Conservation (phyloP, 306 rosid species). For the Ceratonia siliqua region DNA sequence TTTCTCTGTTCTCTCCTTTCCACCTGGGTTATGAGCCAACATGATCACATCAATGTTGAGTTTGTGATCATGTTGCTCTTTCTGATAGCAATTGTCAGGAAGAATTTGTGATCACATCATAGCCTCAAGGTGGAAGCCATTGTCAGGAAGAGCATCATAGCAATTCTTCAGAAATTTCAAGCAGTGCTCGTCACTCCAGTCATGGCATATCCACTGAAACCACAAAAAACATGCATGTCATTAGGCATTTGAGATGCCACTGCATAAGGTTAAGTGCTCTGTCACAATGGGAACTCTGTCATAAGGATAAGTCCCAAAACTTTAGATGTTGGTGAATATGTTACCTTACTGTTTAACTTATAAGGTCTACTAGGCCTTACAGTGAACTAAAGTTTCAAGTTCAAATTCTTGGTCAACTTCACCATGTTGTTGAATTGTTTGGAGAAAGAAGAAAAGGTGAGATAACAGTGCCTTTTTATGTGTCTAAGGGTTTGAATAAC, state of each 20-base stretch:
- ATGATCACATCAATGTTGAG: constrained; percentile 25
- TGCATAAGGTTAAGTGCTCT: too few relatives aligned
- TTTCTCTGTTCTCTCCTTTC: constrained; percentile 35
- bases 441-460: too few relatives aligned
- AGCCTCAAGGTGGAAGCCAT: too few relatives aligned
- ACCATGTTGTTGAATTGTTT: too few relatives aligned
- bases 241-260: neutral
- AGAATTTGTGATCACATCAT: neutral
- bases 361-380: neutral
- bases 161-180: constrained; percentile 78
- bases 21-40: constrained; percentile 27
- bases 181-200: constrained; percentile 96
- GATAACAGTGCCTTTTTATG: too few relatives aligned
- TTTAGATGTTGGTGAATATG: too few relatives aligned
- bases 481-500: too few relatives aligned
- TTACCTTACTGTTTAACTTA: too few relatives aligned
- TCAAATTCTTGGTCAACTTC: too few relatives aligned
- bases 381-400: neutral
- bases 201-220: constrained; percentile 83
- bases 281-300: too few relatives aligned
- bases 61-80: neutral
- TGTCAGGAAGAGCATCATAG: constrained; percentile 65
- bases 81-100: too few relatives aligned
- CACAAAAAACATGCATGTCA: neutral
- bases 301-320: too few relatives aligned